phyloP scores from a whole-genome alignment of 257 asterid genomes.

The Nicotiana sylvestris region DNA sequence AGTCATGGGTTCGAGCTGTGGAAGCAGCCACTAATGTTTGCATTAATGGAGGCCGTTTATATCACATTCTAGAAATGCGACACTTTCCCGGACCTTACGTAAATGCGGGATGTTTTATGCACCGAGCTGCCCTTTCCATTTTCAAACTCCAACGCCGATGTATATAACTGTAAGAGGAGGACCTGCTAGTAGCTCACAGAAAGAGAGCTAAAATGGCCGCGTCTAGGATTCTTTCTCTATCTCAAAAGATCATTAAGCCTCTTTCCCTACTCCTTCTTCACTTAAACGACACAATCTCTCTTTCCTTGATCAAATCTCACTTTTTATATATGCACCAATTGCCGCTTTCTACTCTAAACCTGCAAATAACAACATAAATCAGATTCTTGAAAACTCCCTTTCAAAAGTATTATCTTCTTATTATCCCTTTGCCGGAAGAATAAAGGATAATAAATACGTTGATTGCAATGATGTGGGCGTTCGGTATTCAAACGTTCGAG shows the following conservation, averaged over 20 bases:
- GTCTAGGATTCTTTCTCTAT: background rate
- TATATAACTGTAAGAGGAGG: background rate
- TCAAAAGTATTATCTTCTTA: background rate
- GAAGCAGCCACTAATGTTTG: too few relatives aligned
- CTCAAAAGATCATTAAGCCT: background rate
- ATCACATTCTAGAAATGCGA: too few relatives aligned
- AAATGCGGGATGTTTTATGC: too few relatives aligned
- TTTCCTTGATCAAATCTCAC: background rate
- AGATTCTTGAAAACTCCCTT: background rate
- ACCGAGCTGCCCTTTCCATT: too few relatives aligned
- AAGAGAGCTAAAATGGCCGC: background rate
- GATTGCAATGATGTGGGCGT: background rate
- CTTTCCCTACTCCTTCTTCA: background rate
- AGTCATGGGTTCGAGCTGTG: too few relatives aligned
- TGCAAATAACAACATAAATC: background rate
- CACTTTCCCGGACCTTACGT: too few relatives aligned
- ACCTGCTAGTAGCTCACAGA: background rate
- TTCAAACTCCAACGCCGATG: too few relatives aligned
- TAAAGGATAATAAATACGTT: background rate
- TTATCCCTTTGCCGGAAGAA: constrained; percentile 6
- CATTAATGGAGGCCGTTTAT: too few relatives aligned
- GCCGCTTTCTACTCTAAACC: background rate
- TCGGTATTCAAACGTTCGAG: background rate
- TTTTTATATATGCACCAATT: background rate
- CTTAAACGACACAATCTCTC: background rate